phyloP scores from a whole-genome alignment of 495 filamentous ascomycete genomes.

The Penicillium goetzii region DNA sequence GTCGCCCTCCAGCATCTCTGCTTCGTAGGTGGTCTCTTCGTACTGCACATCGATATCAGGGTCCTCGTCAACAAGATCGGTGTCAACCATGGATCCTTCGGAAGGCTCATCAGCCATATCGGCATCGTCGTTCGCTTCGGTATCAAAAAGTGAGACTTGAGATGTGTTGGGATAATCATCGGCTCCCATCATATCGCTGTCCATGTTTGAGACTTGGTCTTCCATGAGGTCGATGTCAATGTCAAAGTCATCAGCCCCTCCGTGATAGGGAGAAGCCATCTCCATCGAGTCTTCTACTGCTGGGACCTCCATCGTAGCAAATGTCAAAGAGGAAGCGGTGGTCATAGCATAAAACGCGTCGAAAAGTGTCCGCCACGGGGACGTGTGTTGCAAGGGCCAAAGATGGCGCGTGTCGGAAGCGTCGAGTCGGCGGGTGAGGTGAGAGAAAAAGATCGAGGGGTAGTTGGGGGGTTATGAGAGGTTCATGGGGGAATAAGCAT shows the following conservation, averaged over 20 bases:
- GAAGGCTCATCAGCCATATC: conserved; percentile 55
- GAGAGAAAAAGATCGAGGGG: not conserved
- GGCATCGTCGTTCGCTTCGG: conserved; percentile 44
- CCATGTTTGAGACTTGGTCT: conserved; percentile 51
- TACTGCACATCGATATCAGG: conserved; percentile 43
- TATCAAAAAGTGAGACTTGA: conserved; percentile 39
- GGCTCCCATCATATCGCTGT: conserved; percentile 68
- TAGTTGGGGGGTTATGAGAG: not conserved
- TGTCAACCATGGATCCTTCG: conserved; percentile 47
- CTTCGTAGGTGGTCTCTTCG: conserved; percentile 41
- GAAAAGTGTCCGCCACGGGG: conserved; percentile 15
- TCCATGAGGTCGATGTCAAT: conserved; percentile 73
- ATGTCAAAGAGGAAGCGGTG: conserved; percentile 36
- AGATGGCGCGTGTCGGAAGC: conserved; percentile 20
- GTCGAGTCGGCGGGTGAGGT: conserved; percentile 2
- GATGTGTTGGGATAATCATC: conserved; percentile 43
- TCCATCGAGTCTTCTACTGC: conserved; percentile 56
- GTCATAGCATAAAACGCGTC: conserved; percentile 44
- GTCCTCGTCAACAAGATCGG: conserved; percentile 37
- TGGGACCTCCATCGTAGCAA: conserved; percentile 49
- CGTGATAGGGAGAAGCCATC: conserved; percentile 53
- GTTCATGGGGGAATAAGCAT: not conserved
- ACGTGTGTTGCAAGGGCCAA: conserved; percentile 32
- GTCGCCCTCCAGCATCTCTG: conserved; percentile 52
- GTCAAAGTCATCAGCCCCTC: conserved; percentile 68